Conservation (phyloP, 768 basidiomycete species). For the Clavaria fumosa region DNA sequence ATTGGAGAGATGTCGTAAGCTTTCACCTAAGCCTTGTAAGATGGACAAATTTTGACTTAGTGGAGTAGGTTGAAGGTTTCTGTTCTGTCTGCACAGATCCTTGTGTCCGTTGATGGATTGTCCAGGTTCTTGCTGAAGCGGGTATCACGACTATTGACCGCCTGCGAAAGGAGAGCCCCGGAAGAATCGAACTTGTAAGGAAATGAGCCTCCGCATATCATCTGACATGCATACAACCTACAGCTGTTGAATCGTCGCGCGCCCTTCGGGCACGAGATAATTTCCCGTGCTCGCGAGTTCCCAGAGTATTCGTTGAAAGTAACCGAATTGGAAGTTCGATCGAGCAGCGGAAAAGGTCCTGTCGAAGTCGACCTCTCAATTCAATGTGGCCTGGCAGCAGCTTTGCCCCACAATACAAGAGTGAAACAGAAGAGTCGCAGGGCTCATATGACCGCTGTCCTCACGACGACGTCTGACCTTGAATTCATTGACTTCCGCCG, state of each 20-base stretch:
- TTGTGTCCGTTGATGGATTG: background rate
- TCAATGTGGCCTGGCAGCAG: constrained; percentile 36
- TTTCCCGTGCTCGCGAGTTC: constrained; percentile 43
- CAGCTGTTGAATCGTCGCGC: constrained; percentile 61
- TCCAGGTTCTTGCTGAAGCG: constrained; percentile 58
- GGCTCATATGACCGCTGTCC: constrained; percentile 50
- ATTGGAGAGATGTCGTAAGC: constrained; percentile 86
- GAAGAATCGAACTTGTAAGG: constrained; percentile 48
- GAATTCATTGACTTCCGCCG: constrained; percentile 68
- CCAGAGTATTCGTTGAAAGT: constrained; percentile 48
- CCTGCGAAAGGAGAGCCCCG: constrained; percentile 39
- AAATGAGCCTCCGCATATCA: constrained; percentile 1
- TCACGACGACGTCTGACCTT: constrained; percentile 63
- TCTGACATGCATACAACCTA: background rate
- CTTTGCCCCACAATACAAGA: constrained; percentile 16
- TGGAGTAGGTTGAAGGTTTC: too few species aligned
- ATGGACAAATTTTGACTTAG: too few species aligned
- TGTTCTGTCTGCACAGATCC: constrained; percentile 21
- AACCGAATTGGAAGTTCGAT: constrained; percentile 28
- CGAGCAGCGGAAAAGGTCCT: constrained; percentile 31
- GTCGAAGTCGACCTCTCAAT: constrained; percentile 43
- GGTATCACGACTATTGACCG: constrained; percentile 49
- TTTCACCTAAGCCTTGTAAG: too few species aligned
- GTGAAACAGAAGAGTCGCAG: constrained; percentile 27
- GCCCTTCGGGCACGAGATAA: constrained; percentile 59